phyloP scores from a whole-genome alignment of 1,284 basidiomycete species.

The Schizophyllum amplum region DNA sequence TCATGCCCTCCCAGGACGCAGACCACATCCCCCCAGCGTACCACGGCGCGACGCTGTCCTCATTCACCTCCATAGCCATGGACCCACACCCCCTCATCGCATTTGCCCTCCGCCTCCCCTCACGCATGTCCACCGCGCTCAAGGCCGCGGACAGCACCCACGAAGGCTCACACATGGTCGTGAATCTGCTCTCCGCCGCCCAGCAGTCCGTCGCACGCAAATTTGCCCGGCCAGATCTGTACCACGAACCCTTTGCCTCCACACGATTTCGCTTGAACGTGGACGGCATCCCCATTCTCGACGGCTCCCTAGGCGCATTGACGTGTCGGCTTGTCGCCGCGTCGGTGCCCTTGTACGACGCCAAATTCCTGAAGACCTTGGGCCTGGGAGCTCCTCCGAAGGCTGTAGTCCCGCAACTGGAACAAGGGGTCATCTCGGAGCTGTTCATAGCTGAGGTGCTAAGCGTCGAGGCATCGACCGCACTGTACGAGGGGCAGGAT shows the following conservation, averaged over 20 bases:
- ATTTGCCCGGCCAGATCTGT: conserved; percentile 58
- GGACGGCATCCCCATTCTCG: conserved; percentile 51
- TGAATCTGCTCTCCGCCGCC: conserved; percentile 59
- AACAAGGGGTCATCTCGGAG: conserved; percentile 27
- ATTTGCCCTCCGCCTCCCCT: conserved; percentile 85
- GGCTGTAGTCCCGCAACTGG: background rate
- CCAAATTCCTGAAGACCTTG: conserved; percentile 17
- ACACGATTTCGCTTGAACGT: conserved; percentile 32
- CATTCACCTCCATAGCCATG: conserved; percentile 86
- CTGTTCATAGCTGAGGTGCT: conserved; percentile 37
- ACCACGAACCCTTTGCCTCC: conserved; percentile 47
- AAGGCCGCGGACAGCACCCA: conserved; percentile 21
- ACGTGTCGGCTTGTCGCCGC: conserved; percentile 40
- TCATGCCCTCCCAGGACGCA: conserved; percentile 26
- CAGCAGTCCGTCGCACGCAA: conserved; percentile 47
- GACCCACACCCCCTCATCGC: conserved; percentile 81
- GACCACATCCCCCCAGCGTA: conserved; percentile 23
- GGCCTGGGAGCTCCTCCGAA: conserved; percentile 7
- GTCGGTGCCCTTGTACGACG: conserved; percentile 31
- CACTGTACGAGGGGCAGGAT: conserved; percentile 15
- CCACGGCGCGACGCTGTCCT: conserved; percentile 89
- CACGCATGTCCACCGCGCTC: conserved; percentile 68
- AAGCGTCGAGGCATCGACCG: conserved; percentile 27
- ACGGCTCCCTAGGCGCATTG: conserved; percentile 50
- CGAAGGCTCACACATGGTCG: conserved; percentile 42